Evolutionary conservation across 352 stramenopile species (phyloP), one percentile per base, ranked within the genome.

Genomic region (Ophiocytium majus): DNA sequence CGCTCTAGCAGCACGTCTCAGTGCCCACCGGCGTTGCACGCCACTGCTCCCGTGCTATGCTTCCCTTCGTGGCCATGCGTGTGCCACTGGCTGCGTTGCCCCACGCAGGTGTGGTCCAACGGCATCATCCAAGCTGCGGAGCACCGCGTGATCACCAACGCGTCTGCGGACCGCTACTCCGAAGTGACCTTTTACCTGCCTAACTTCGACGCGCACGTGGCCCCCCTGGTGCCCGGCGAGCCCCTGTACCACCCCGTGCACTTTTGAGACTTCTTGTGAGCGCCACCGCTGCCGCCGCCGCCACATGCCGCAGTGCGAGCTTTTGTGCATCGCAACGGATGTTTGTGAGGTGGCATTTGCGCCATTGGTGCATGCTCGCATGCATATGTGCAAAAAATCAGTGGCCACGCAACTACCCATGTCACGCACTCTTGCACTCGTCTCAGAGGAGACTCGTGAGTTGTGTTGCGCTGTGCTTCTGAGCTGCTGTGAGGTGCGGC

Each of bases 221-320:
- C 91, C 81, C 94, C 94, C 0, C 90, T 96, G n/a, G 32, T 5
- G n/a, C n/a, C 10, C 5, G 1, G 32, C n/a, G 88, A 92, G 0
- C 82, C 91, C 0, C 90, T 87, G 36, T 98, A 97, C 86, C 89
- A 92, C 5, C 86, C 93, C 32, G 90, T 96, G 23, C 92, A 92
- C 33, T 98, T 93, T 92, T 92, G 92, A 34, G 94, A 97, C 76
- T 98, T 95, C 87, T n/a, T n/a, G n/a, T n/a, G n/a, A n/a, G n/a
- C n/a, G n/a, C n/a, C n/a, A n/a, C n/a, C n/a, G n/a, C n/a, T n/a
- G n/a, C n/a, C n/a, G n/a, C n/a, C n/a, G n/a, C n/a, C n/a, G n/a
- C n/a, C n/a, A n/a, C n/a, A n/a, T n/a, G n/a, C n/a, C n/a, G n/a
- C n/a, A n/a, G n/a, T n/a, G n/a, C n/a, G n/a, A 91, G 94, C 63